phyloP scores from a whole-genome alignment of 352 stramenopile genomes.

The Thalassiosira exigua region DNA sequence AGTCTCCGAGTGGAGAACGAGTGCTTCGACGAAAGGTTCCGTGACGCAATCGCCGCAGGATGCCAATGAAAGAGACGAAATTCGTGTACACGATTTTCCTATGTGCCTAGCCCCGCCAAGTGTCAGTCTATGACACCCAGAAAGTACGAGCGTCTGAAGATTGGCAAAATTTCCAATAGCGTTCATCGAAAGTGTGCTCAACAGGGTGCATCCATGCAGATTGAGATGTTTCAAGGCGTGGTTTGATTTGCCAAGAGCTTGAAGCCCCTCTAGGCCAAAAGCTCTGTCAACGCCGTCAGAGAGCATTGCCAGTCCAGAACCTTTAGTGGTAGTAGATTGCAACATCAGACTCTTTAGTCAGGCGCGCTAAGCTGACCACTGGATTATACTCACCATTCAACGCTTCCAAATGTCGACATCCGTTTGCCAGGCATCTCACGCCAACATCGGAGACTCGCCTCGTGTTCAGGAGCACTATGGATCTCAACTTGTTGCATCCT shows the following conservation, averaged over 20 bases:
- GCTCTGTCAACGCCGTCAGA: slow-evolving; percentile 91
- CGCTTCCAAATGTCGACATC: slow-evolving; percentile 63
- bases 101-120: slow-evolving; percentile 82
- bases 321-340: too few relatives aligned
- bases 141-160: slow-evolving; percentile 86
- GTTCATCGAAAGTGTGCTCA: slow-evolving; percentile 87
- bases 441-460: slow-evolving; percentile 83
- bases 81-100: slow-evolving; percentile 50
- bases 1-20: slow-evolving; percentile 41
- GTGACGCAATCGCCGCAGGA: slow-evolving; percentile 72
- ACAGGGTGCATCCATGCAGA: slow-evolving; percentile 87
- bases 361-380: too few relatives aligned
- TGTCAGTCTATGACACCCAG: slow-evolving; percentile 88
- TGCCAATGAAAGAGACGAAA: slow-evolving; percentile 49
- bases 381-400: slow-evolving; percentile 73
- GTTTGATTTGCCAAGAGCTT: slow-evolving; percentile 84
- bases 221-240: slow-evolving; percentile 72
- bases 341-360: too few relatives aligned
- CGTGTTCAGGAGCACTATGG: slow-evolving; percentile 84
- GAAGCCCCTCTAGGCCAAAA: slow-evolving; percentile 91
- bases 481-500: slow-evolving; percentile 83
- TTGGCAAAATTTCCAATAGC: slow-evolving; percentile 83
- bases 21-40: slow-evolving; percentile 61
- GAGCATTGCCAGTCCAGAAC: slow-evolving; percentile 87
- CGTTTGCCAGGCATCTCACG: slow-evolving; percentile 65